These are phyloP conservation scores for Dalechampia spathulata DNA, from an alignment of 441 rosid species.

Conservation along the genomic window DNA sequence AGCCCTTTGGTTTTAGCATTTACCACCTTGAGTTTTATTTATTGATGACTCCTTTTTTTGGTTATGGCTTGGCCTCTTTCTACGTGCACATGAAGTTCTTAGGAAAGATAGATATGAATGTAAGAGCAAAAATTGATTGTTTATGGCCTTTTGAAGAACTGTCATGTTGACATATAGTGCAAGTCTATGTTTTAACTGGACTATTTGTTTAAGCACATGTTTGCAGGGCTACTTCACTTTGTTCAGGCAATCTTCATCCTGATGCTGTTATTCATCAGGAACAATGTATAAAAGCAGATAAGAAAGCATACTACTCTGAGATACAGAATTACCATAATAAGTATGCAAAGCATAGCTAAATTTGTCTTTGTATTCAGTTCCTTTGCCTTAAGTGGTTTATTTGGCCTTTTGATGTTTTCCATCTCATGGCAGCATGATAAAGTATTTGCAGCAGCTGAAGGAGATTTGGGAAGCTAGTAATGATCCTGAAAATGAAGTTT, in stretches of 20 bases:
- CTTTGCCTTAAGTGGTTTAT: conserved; percentile 5
- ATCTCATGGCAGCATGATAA: conserved; percentile 61
- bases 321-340: conserved; percentile 68
- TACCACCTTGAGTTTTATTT: not conserved
- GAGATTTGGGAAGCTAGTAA: conserved; percentile 65
- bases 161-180: not conserved
- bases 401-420: conserved; percentile 17
- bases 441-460: conserved; percentile 62
- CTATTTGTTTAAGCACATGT: conserved; percentile 22
- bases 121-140: not conserved
- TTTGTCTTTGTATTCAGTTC: not conserved
- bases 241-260: conserved; percentile 76
- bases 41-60: too few relatives aligned
- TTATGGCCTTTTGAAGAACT: conserved; percentile 8
- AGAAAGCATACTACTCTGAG: conserved; percentile 48
- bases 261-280: conserved; percentile 58
- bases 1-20: not conserved
- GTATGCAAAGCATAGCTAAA: conserved; percentile 38
- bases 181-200: conserved; percentile 10
- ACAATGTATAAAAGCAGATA: conserved; percentile 38
- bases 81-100: not conserved
- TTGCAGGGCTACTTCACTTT: conserved; percentile 78
- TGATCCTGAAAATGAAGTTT: conserved; percentile 59
- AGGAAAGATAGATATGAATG: not conserved
- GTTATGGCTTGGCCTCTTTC: too few relatives aligned